These are phyloP conservation scores for Periconia digitata DNA, from an alignment of 2,329 filamentous ascomycete genomes.

Conservation along the genomic window DNA sequence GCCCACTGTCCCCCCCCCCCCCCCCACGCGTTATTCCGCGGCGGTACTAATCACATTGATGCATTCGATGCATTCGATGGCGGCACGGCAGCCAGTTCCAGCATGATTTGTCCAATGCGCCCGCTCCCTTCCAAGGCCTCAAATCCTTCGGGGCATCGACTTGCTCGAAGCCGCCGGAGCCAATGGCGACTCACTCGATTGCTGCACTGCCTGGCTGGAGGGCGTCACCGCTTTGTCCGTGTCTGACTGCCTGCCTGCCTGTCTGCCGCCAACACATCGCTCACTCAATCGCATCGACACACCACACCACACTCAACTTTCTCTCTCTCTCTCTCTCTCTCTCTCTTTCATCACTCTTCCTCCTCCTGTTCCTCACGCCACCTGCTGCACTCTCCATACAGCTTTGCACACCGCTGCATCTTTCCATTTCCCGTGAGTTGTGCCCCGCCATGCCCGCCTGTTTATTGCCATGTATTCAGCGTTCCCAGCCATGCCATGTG, in stretches of 20 bases:
- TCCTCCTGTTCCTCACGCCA: not conserved
- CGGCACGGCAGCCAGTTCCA: too few relatives aligned
- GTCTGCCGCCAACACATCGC: not conserved
- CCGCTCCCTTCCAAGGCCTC: too few relatives aligned
- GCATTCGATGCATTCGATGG: too few relatives aligned
- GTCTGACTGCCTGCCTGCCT: slow-evolving; percentile 14
- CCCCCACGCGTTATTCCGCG: too few relatives aligned
- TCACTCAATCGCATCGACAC: not conserved
- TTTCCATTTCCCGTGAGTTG: not conserved
- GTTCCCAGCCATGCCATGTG: slow-evolving; percentile 1
- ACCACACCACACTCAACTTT: slow-evolving; percentile 23
- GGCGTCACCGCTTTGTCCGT: slow-evolving; percentile 30
- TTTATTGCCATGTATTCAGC: too few relatives aligned
- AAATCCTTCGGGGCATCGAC: too few relatives aligned
- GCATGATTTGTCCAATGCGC: too few relatives aligned
- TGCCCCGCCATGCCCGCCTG: slow-evolving; percentile 3
- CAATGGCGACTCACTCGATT: too few relatives aligned
- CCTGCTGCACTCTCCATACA: slow-evolving; percentile 9
- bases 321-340: slow-evolving; percentile 14
- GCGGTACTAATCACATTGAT: too few relatives aligned
- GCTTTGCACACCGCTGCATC: slow-evolving; percentile 28
- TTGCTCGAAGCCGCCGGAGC: too few relatives aligned
- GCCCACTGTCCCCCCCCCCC: too few relatives aligned
- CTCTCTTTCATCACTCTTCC: not conserved
- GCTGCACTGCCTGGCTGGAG: too few relatives aligned